These are phyloP conservation scores for Kwoniella botswanensis DNA, from an alignment of 768 basidiomycete genomes.

Conservation along the genomic window DNA sequence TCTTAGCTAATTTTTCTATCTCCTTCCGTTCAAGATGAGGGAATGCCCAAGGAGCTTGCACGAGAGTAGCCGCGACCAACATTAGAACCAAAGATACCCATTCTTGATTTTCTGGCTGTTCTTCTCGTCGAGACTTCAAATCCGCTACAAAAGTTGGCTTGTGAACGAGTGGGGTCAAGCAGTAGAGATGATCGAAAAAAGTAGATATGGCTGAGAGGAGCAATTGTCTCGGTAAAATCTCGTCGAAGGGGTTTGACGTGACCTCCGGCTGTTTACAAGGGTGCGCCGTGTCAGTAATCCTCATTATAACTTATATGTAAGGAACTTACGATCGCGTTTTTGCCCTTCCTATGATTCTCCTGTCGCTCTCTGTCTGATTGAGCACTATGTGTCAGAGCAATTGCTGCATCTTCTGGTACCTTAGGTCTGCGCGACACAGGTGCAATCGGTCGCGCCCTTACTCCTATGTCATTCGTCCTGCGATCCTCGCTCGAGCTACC, in stretches of 20 bases:
- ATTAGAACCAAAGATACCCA: conserved; percentile 91
- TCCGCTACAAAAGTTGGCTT: conserved; percentile 89
- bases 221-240: conserved; percentile 81
- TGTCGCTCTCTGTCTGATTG: background rate
- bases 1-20: conserved; percentile 79
- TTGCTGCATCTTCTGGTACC: background rate
- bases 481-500: background rate
- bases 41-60: conserved; percentile 86
- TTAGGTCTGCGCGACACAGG: background rate
- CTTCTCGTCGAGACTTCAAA: conserved; percentile 75
- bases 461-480: background rate
- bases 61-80: conserved; percentile 83
- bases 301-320: background rate
- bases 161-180: conserved; percentile 86
- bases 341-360: background rate
- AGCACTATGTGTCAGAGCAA: background rate
- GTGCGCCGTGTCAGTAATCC: background rate
- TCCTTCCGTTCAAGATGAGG: conserved; percentile 75
- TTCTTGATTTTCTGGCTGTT: conserved; percentile 71
- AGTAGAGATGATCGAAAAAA: conserved; percentile 92
- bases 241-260: conserved; percentile 65
- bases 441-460: background rate
- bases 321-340: background rate
- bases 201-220: conserved; percentile 80
- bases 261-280: background rate